Evolutionary conservation across 345 rosid species (phyloP).

Genomic region (Linum usitatissimum): DNA sequence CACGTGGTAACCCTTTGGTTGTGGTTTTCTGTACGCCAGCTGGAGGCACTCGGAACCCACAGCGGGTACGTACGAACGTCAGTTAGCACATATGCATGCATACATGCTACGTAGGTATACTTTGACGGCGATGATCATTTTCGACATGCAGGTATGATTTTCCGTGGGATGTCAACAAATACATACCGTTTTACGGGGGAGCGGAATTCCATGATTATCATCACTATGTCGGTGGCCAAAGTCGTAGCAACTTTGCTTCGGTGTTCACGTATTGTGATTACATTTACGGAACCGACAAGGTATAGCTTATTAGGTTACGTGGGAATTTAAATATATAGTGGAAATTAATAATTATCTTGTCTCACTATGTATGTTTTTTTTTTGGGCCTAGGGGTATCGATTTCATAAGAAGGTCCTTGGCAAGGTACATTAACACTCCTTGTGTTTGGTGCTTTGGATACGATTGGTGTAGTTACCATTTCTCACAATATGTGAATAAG

Average conservation of each 20-base stretch:
- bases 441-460: no score
- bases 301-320: no score
- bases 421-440: no score
- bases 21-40: conserved; percentile 83
- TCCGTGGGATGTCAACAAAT: conserved; percentile 81
- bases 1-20: conserved; percentile 88
- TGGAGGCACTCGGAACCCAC: conserved; percentile 92
- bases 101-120: conserved; percentile 2
- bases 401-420: no score
- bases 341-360: no score
- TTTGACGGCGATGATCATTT: no score
- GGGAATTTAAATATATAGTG: no score
- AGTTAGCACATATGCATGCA: no score
- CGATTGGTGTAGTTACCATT: no score
- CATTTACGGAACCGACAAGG: conserved; percentile 94
- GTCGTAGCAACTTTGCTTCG: conserved; percentile 96
- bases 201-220: conserved; percentile 97
- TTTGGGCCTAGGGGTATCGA: neutral
- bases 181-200: conserved; percentile 92
- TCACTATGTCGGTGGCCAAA: conserved; percentile 96
- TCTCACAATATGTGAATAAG: no score
- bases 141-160: conserved; percentile 56
- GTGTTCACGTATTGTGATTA: conserved; percentile 92
- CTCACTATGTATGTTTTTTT: no score
- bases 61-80: conserved; percentile 59